Evolutionary conservation across 1,284 basidiomycete species (phyloP).

Genomic region (Tylopilus sp.): DNA sequence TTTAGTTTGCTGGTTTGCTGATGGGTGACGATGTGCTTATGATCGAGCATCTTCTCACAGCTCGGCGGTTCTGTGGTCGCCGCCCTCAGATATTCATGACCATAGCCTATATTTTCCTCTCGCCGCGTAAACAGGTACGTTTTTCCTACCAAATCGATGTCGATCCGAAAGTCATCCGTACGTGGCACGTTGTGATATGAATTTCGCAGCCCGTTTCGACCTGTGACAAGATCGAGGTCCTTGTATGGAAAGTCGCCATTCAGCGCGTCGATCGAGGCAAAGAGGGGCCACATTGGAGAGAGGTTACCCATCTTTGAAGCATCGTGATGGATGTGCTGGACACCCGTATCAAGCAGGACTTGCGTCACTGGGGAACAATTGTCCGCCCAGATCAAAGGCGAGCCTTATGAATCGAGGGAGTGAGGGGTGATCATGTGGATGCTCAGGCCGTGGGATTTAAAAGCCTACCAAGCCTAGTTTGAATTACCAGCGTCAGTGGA

Average conservation of each 20-base stretch:
- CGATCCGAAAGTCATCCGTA: too few species aligned
- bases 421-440: neutral
- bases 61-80: slow-evolving; percentile 39
- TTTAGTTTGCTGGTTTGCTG: too few species aligned
- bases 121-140: slow-evolving; percentile 40
- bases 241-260: slow-evolving; percentile 40
- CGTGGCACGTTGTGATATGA: slow-evolving; percentile 25
- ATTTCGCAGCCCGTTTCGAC: slow-evolving; percentile 42
- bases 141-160: too few species aligned
- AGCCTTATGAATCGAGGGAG: slow-evolving; percentile 21
- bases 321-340: slow-evolving; percentile 45
- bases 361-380: slow-evolving; percentile 28
- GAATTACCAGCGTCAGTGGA: too few species aligned
- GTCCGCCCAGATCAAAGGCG: slow-evolving; percentile 45
- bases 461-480: too few species aligned
- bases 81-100: slow-evolving; percentile 47
- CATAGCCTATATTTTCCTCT: slow-evolving; percentile 44
- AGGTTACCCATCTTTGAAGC: slow-evolving; percentile 41
- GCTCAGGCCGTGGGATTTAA: too few species aligned
- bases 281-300: slow-evolving; percentile 48
- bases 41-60: slow-evolving; percentile 46
- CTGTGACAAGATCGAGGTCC: slow-evolving; percentile 45
- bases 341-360: slow-evolving; percentile 42
- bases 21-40: slow-evolving; percentile 50
- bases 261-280: slow-evolving; percentile 47